Base-by-base conservation (phyloP, 2,329 filamentous ascomycete genomes). In the Fusarium musae region DNA sequence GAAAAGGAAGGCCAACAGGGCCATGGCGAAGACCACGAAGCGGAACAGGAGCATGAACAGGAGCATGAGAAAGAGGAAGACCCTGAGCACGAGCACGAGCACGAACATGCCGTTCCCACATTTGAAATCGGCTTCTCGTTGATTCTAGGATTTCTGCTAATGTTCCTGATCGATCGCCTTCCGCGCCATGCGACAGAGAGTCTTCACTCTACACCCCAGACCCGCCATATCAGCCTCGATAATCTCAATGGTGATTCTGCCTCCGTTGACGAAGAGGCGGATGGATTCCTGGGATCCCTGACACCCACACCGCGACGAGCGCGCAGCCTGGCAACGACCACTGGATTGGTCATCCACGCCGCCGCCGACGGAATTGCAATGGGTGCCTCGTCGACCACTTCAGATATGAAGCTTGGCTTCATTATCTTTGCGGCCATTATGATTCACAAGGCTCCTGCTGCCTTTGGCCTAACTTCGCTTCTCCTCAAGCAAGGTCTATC, bases 361-460 rank as follows among this genome's bases (percentile, higher is more conserved):
- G 93, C 93, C 5, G 96, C 96, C 5, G 96, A 99, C 79, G 96
- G 96, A 21, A 97, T 99, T 70, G 96, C 96, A 5, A 91, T 99
- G 83, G 96, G 96, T 28, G 96, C 96, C 30, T 97, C 95, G 1
- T 93, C 93, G 7, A 92, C 93, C 8, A 89, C 91, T 7, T 86
- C 90, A 5, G 91, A 94, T 75, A 90, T 90, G 70, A 92, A 92
- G 65, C 85, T 99, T 16, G 94, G 93, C 40, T 90, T 98, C 68
- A 93, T 99, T 76, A 94, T 99, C 43, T 99, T 99, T 81, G 83
- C 97, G 44, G 96, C 96, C 16, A 96, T 99, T 75, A 97, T 99
- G 93, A 90, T 98, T 10, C 96, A 99, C 83, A 99, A 98, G 84
- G 96, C 95, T 3, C 96, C 95, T 0, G 96, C 96, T 3, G 95